These are phyloP conservation scores for Tolypocladium sp. DNA, from an alignment of 2,329 filamentous ascomycete species.

Conservation along the genomic window DNA sequence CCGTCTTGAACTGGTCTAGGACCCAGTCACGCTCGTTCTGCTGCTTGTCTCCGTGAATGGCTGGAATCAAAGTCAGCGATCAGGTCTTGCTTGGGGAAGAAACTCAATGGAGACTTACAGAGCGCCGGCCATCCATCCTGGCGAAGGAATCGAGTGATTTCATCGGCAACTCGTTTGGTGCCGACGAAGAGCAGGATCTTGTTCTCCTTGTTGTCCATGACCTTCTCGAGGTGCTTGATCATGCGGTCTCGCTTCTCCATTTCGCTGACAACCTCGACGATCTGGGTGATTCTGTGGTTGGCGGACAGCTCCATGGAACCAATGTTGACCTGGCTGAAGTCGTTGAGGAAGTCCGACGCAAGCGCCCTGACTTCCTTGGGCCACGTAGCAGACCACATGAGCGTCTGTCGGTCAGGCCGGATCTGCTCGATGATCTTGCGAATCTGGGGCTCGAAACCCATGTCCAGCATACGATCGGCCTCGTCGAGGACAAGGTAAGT, in stretches of 20 bases:
- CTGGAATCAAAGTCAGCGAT: conserved; percentile 35
- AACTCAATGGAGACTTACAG: conserved; percentile 50
- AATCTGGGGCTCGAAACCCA: conserved; percentile 99
- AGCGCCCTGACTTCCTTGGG: conserved; percentile 95
- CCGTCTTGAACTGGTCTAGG: conserved; percentile 97
- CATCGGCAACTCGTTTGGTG: conserved; percentile 91
- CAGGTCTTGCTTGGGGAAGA: conserved; percentile 19
- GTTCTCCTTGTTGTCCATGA: conserved; percentile 94
- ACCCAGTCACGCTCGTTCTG: conserved; percentile 99
- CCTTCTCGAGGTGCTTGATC: conserved; percentile 94
- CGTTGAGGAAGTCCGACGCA: conserved; percentile 80
- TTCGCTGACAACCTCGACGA: conserved; percentile 91
- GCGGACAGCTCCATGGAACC: conserved; percentile 92
- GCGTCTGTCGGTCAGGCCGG: conserved; percentile 94
- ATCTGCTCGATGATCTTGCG: conserved; percentile 98
- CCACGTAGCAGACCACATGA: conserved; percentile 99
- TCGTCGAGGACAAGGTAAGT: conserved; percentile 98
- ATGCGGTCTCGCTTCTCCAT: conserved; percentile 97
- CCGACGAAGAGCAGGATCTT: conserved; percentile 94
- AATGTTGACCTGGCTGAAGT: conserved; percentile 99
- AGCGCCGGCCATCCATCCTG: conserved; percentile 97
- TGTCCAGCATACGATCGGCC: conserved; percentile 98
- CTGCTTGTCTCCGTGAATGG: conserved; percentile 98
- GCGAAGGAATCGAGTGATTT: conserved; percentile 93
- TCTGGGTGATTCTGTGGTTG: conserved; percentile 96